Conservation (phyloP, 108 stramenopile species). For the Cyclostephanos invisitatus region DNA sequence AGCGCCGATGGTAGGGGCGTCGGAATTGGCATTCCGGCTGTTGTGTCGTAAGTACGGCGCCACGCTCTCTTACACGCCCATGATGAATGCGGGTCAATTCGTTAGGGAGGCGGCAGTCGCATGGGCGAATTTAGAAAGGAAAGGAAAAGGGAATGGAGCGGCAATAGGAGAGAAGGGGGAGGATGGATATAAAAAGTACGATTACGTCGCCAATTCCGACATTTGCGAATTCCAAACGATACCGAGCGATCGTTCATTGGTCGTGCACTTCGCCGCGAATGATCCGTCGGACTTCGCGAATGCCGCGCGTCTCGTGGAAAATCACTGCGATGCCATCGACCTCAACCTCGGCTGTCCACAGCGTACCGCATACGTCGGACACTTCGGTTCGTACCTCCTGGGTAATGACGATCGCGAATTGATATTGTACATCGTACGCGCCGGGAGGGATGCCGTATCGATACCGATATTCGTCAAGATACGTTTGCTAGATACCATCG, state of each 20-base stretch:
- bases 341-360: slow-evolving; percentile 95
- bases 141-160: neutral
- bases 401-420: slow-evolving; percentile 74
- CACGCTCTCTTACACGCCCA: slow-evolving; percentile 94
- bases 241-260: slow-evolving; percentile 86
- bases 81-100: slow-evolving; percentile 88
- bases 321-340: slow-evolving; percentile 88
- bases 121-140: neutral
- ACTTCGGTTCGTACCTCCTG: slow-evolving; percentile 90
- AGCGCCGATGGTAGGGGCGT: slow-evolving; percentile 98
- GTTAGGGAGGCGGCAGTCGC: slow-evolving; percentile 53
- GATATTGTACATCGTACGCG: slow-evolving; percentile 71
- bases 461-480: slow-evolving; percentile 93
- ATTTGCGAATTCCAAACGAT: slow-evolving; percentile 80
- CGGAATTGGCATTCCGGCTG: slow-evolving; percentile 87
- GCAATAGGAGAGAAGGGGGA: too few relatives aligned
- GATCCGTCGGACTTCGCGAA: slow-evolving; percentile 71
- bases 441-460: slow-evolving; percentile 46
- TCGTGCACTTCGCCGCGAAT: slow-evolving; percentile 90
- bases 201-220: slow-evolving; percentile 26
- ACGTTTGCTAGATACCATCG: slow-evolving; percentile 81
- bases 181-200: slow-evolving; percentile 22
- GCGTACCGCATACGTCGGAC: slow-evolving; percentile 88
- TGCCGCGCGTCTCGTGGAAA: slow-evolving; percentile 62
- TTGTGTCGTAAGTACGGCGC: slow-evolving; percentile 95